A percentile compares a stretch with the other conserved stretches of the same genome.
Evolutionary conservation across 345 rosid genomes (phyloP).

Genomic region (Lepidium sativum): DNA sequence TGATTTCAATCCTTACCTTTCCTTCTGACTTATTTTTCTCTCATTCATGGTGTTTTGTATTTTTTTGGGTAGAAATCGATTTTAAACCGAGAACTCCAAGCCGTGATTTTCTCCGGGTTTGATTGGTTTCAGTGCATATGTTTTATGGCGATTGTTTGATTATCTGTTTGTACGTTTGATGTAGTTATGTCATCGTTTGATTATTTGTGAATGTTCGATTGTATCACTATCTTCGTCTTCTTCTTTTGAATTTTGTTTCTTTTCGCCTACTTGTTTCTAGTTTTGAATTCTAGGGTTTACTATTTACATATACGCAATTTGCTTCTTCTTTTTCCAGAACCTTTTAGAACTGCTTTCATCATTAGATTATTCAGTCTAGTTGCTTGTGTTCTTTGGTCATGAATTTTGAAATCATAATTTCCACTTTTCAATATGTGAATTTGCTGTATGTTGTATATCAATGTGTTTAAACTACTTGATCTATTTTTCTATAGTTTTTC

Average conservation of each 20-base stretch:
- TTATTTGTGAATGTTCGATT: not conserved
- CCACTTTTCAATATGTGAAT: not conserved
- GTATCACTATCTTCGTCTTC: not conserved
- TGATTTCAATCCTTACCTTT: not conserved
- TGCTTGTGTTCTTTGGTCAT: not conserved
- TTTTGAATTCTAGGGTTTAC: not conserved
- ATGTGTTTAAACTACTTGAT: not conserved
- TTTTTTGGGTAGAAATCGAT: not conserved
- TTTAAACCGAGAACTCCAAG: not conserved
- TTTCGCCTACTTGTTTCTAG: not conserved
- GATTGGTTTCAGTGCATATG: not conserved
- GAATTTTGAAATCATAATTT: too few species aligned
- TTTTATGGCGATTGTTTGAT: not conserved
- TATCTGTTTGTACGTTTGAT: not conserved
- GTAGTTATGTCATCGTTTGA: not conserved
- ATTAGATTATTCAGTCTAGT: not conserved
- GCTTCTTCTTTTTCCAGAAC: not conserved
- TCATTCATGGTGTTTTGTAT: not conserved
- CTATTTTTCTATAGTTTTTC: not conserved
- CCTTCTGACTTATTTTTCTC: not conserved
- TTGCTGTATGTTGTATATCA: not conserved
- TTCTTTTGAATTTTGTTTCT: not conserved
- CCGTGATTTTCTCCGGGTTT: conserved; percentile 11
- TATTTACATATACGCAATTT: not conserved
- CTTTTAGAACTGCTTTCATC: not conserved